Evolutionary conservation across 192 early-diverging fungal genomes (phyloP), one percentile per base, ranked within the genome.

Genomic region (Physocladia obscura): DNA sequence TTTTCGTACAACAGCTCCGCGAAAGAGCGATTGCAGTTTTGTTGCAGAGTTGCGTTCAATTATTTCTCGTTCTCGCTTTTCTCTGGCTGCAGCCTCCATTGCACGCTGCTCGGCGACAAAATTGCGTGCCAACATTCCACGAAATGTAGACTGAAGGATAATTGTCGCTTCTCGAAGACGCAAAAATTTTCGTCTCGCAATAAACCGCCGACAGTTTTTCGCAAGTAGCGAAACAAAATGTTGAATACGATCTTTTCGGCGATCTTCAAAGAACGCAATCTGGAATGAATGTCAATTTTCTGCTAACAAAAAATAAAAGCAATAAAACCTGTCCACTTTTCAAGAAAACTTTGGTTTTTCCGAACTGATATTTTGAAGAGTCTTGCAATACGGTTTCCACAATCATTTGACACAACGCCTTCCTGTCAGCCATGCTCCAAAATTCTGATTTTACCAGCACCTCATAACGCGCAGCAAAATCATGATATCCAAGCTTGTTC

Each of bases 331-430:
- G 91, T 61, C 97, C 97, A 35, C 94, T 91, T 27, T 96, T 89
- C 92, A 99, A 96, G 82, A 99, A 99, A 44, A 99, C 91, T 79
- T 99, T 97, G 8, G 93, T 93, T 27, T 88, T 75, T 62, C 97
- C 97, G 21, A 98, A 84, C 82, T 98, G 94, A 78, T 87, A 98
- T 62, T 95, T 94, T 72, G 95, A 92, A 2, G 81, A 76, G 68
- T 93, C 92, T 37, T 75, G 77, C 58, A 99, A 91, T 3, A 87
- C 81, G 2, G 79, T 62, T 34, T 84, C 75, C 39, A 87, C 87
- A 74, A 88, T 79, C 93, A 93, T 74, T 92, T 91, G 49, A 91
- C 71, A 71, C 90, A 94, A 55, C 5, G 36, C 62, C 19, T 40
- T 50, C 35, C 86, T 87, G 11, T 62, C 37, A 26, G 26, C 48